Evolutionary conservation across 2,329 filamentous ascomycete species (phyloP).

Genomic region (Verticillium klebahnii): DNA sequence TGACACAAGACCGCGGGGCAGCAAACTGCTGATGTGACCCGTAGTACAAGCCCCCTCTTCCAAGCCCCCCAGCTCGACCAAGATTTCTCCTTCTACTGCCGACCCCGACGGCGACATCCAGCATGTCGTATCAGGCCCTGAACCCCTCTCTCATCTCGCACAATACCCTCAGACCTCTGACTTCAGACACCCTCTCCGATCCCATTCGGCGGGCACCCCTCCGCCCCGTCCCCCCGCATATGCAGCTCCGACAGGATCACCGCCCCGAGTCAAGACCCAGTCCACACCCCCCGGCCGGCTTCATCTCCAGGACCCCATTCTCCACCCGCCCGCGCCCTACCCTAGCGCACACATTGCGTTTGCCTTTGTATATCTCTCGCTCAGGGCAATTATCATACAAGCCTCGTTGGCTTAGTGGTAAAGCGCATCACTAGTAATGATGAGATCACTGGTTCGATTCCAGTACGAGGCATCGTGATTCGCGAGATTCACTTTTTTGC

Average conservation of each 20-base stretch:
- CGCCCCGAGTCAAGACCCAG: neutral
- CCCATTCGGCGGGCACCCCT: neutral
- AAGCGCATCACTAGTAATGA: constrained; percentile 16
- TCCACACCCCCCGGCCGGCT: too few relatives aligned
- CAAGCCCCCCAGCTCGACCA: too few relatives aligned
- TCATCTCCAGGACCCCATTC: neutral
- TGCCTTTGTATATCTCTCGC: too few relatives aligned
- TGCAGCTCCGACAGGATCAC: neutral
- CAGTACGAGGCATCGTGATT: constrained; percentile 9
- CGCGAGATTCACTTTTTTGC: neutral
- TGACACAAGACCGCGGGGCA: neutral
- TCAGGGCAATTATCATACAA: neutral
- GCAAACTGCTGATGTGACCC: neutral
- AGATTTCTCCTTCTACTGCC: too few relatives aligned
- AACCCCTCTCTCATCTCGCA: neutral
- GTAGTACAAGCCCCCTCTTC: too few relatives aligned
- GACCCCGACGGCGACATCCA: too few relatives aligned
- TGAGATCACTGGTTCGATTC: constrained; percentile 15
- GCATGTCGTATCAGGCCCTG: too few relatives aligned
- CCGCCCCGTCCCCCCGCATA: neutral
- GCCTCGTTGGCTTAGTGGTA: constrained; percentile 16
- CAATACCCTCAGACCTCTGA: neutral
- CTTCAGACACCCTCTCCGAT: too few relatives aligned
- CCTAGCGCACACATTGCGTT: neutral
- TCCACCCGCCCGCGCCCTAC: neutral